Base-by-base conservation (phyloP, 352 stramenopile genomes). In the Phytophthora quininea region DNA sequence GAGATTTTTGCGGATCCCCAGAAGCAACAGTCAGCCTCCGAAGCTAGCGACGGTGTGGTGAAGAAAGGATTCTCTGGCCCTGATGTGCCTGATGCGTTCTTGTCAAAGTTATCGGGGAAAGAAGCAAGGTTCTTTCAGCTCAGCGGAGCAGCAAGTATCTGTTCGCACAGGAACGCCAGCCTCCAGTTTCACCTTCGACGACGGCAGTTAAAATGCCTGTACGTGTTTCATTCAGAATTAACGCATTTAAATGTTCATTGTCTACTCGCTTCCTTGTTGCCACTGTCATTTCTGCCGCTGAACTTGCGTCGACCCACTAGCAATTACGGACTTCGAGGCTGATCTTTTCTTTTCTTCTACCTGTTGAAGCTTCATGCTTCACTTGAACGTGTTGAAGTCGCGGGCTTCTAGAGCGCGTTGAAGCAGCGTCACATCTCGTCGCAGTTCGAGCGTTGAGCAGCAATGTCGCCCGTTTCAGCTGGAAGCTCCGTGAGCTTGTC, bases 321-420 rank as follows among this genome's bases (percentile, higher is more conserved):
- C 48, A n/a, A 60, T 59, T 58, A 60, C 29, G 40, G 42, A 45
- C 40, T 62, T 58, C 49, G 9, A 43, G 46, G 63, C 46, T 49
- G 31, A n/a, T n/a, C n/a, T n/a, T n/a, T 49, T 46, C 35, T 70
- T 62, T 29, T 53, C 46, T 67, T 63, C 54, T 60, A 60, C 38
- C 35, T 54, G 47, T 62, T 27, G n/a, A 32, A 54, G 15, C 45
- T 67, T 50, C n/a, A n/a, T n/a, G 40, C 30, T 52, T 91, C 88
- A 98, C 77, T 97, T 98, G 73, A 98, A 98, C 52, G 94, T 98
- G 79, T 98, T 99, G 76, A 98, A 99, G 74, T 99, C 96, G 45
- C 97, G 87, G 59, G 99, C 97, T 74, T 98, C 93, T 57, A 99
- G 75, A 27, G 97, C 97, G 64, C 96, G 98, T 37, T 97, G 82